phyloP scores from a whole-genome alignment of 2,329 filamentous ascomycete species.

The Trichoderma arundinaceum region DNA sequence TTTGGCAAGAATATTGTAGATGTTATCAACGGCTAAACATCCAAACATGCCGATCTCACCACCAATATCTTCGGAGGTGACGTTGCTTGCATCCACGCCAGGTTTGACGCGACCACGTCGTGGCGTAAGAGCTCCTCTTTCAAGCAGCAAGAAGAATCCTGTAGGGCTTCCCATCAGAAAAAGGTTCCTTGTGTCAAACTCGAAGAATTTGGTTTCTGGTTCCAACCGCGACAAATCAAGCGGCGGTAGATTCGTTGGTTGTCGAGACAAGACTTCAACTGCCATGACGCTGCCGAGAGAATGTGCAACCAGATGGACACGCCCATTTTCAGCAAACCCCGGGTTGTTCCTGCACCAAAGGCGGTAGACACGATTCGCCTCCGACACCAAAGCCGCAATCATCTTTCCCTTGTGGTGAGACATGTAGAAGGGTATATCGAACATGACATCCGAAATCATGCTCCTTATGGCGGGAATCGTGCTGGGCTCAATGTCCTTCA shows the following conservation, averaged over 20 bases:
- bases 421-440: slow-evolving; percentile 97
- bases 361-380: slow-evolving; percentile 94
- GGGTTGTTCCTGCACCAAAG: slow-evolving; percentile 95
- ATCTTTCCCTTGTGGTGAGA: slow-evolving; percentile 96
- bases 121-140: slow-evolving; percentile 73
- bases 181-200: slow-evolving; percentile 89
- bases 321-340: slow-evolving; percentile 77
- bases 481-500: slow-evolving; percentile 90
- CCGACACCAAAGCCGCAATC: slow-evolving; percentile 83
- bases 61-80: slow-evolving; percentile 64
- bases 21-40: slow-evolving; percentile 90
- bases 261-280: slow-evolving; percentile 85
- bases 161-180: slow-evolving; percentile 91
- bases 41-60: slow-evolving; percentile 82
- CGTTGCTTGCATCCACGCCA: slow-evolving; percentile 69
- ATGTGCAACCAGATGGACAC: slow-evolving; percentile 91
- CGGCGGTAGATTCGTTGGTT: slow-evolving; percentile 73
- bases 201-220: slow-evolving; percentile 68
- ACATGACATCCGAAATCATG: slow-evolving; percentile 96
- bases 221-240: slow-evolving; percentile 51
- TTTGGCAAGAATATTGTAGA: slow-evolving; percentile 86
- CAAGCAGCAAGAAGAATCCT: slow-evolving; percentile 89
- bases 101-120: slow-evolving; percentile 77
- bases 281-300: slow-evolving; percentile 95
- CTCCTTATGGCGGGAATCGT: slow-evolving; percentile 91